Conservation (phyloP, 2,329 filamentous ascomycete genomes). For the Fusarium subglutinans region DNA sequence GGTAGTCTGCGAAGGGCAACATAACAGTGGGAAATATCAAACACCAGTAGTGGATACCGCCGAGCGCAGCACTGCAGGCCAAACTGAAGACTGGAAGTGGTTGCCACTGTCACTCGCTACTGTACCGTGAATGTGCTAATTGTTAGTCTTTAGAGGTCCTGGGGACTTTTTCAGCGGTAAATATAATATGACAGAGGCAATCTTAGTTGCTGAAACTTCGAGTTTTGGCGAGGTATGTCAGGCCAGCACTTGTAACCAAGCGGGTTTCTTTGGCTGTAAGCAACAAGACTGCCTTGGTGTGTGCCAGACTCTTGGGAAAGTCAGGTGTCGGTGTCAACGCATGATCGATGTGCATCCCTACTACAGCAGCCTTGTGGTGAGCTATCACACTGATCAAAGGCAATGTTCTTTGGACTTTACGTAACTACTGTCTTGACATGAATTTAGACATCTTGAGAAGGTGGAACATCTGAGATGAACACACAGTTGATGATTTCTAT, state of each 20-base stretch:
- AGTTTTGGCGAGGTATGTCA: not conserved
- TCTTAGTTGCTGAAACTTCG: not conserved
- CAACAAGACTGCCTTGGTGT: too few relatives aligned
- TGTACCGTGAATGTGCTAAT: not conserved
- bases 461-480: fast-evolving
- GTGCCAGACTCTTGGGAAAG: fast-evolving
- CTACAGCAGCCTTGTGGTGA: not conserved
- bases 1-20: not conserved
- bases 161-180: not conserved
- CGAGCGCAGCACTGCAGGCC: not conserved
- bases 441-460: not conserved
- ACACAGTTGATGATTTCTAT: too few relatives aligned
- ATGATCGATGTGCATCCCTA: not conserved
- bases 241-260: not conserved
- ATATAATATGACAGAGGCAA: not conserved
- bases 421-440: not conserved
- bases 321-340: not conserved
- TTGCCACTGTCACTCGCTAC: not conserved
- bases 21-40: too few relatives aligned
- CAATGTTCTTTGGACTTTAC: not conserved
- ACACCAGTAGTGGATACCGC: not conserved
- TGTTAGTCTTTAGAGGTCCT: not conserved
- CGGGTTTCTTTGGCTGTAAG: not conserved
- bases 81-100: not conserved
- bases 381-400: fast-evolving